These are phyloP conservation scores for Starmerella tilneyi DNA, from an alignment of 805 yeast genomes.

Conservation along the genomic window DNA sequence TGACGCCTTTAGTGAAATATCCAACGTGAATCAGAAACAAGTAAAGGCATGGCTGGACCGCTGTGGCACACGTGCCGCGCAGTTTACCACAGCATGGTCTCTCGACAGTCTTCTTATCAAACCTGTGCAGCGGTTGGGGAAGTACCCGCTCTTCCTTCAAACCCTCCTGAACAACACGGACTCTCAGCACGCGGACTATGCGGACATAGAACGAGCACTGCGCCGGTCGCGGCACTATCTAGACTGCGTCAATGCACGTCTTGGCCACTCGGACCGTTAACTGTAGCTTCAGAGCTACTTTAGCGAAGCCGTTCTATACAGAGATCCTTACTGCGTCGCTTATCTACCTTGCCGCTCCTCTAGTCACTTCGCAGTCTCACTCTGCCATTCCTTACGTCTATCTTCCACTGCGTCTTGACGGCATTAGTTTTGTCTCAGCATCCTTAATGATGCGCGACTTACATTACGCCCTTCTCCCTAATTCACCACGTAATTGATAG, in stretches of 20 bases:
- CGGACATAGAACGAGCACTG: slow-evolving; percentile 21
- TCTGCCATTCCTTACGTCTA: no score
- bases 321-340: no score
- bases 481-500: neutral
- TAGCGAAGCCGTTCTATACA: no score
- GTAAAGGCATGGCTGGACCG: slow-evolving; percentile 30
- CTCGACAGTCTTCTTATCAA: slow-evolving; percentile 35
- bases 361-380: no score
- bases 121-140: slow-evolving; percentile 39
- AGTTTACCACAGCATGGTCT: slow-evolving; percentile 34
- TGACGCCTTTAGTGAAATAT: neutral
- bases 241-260: slow-evolving; percentile 21
- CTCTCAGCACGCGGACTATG: slow-evolving; percentile 42
- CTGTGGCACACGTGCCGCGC: slow-evolving; percentile 27
- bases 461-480: no score
- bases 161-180: slow-evolving; percentile 29
- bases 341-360: no score
- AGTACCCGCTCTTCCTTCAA: slow-evolving; percentile 35
- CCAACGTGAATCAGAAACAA: neutral
- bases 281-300: no score
- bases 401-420: no score
- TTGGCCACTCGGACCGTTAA: neutral
- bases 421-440: no score
- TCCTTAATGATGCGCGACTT: no score
- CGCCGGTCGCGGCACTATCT: slow-evolving; percentile 18